A percentile compares a stretch with the other conserved stretches of the same genome.
Conservation (phyloP, 2,329 filamentous ascomycete genomes). For the Grosmannia serpens region DNA sequence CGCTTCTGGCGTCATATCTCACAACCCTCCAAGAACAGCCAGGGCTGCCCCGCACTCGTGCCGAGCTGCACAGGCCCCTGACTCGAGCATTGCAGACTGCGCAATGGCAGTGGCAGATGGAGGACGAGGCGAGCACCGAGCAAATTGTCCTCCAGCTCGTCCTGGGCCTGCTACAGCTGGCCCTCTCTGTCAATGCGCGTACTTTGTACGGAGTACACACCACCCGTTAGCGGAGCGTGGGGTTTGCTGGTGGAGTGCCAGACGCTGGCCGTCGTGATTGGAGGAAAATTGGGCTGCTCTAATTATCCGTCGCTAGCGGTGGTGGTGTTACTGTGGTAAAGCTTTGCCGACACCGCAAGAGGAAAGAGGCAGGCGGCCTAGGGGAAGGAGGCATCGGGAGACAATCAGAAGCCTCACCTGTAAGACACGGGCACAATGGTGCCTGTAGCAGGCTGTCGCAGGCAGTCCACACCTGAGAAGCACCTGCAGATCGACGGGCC, state of each 20-base stretch:
- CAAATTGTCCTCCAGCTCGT: not conserved
- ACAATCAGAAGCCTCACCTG: not conserved
- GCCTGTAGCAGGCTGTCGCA: too few relatives aligned
- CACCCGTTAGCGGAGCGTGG: not conserved
- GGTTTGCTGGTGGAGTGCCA: not conserved
- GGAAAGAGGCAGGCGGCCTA: not conserved
- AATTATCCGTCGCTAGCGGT: slow-evolving; percentile 3
- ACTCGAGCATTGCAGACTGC: not conserved
- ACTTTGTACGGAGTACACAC: too few relatives aligned
- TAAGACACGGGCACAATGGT: too few relatives aligned
- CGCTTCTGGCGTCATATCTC: not conserved
- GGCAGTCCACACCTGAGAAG: not conserved
- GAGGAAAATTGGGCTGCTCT: slow-evolving; percentile 2
- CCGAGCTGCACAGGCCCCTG: not conserved
- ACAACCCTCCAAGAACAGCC: not conserved
- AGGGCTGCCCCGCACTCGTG: not conserved
- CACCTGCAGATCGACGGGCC: not conserved
- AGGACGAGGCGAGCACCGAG: not conserved
- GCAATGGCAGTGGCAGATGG: not conserved
- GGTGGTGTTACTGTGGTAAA: not conserved
- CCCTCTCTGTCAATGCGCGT: too few relatives aligned
- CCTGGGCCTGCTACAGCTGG: not conserved
- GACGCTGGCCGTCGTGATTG: slow-evolving; percentile 1
- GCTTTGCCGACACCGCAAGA: not conserved
- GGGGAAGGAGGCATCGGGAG: not conserved